These are phyloP conservation scores for Musa schizocarpa DNA, from an alignment of 176 grass and related monocot species.

Conservation along the genomic window DNA sequence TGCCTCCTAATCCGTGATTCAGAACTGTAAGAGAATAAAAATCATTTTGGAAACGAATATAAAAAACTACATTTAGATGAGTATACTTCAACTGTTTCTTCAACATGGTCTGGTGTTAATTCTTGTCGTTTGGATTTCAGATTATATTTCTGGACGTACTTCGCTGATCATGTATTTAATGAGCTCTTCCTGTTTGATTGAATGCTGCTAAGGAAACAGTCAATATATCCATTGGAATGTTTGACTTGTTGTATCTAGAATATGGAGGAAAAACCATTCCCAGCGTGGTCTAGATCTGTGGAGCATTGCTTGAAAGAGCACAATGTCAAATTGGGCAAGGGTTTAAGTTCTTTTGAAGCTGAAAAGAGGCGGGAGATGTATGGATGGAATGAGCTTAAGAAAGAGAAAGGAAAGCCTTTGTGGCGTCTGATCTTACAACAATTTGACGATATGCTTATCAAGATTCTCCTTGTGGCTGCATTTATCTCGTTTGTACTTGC, in stretches of 20 bases:
- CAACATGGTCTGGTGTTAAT: too few relatives aligned
- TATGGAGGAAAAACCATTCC: slow-evolving; percentile 35
- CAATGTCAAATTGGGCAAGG: slow-evolving; percentile 50
- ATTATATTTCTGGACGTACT: background rate
- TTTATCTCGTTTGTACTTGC: slow-evolving; percentile 83
- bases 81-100: too few relatives aligned
- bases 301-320: slow-evolving; percentile 73
- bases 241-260: background rate
- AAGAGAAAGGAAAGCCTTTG: slow-evolving; percentile 66
- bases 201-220: background rate
- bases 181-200: background rate
- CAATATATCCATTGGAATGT: background rate
- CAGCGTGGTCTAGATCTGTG: slow-evolving; percentile 58
- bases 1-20: background rate
- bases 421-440: slow-evolving; percentile 91
- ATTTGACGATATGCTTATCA: slow-evolving; percentile 87
- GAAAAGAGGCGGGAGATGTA: slow-evolving; percentile 31
- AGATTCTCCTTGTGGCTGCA: slow-evolving; percentile 87
- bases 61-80: too few relatives aligned
- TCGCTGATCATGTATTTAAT: background rate
- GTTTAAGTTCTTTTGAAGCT: slow-evolving; percentile 59
- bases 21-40: background rate
- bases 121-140: background rate
- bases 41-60: too few relatives aligned
- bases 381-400: slow-evolving; percentile 89